Percentiles rank a stretch among this genome's conserved stretches.
Conservation (phyloP, 768 basidiomycete species). For the Pleurotus giganteus region DNA sequence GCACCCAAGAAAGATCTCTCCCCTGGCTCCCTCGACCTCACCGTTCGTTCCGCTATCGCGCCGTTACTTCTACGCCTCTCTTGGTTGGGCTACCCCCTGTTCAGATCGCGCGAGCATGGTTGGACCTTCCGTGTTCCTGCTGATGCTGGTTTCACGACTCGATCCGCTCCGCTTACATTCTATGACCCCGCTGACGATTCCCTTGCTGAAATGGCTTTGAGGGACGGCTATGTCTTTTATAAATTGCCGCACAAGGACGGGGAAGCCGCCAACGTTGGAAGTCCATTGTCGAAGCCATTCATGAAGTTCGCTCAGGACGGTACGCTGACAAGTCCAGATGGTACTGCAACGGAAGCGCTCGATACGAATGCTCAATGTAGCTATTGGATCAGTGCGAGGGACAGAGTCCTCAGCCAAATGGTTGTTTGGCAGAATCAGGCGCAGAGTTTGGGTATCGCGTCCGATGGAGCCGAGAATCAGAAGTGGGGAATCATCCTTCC, state of each 20-base stretch:
- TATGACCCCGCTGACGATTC: slow-evolving; percentile 59
- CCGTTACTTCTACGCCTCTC: slow-evolving; percentile 84
- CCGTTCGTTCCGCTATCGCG: slow-evolving; percentile 77
- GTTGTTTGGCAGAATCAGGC: slow-evolving; percentile 75
- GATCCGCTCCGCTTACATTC: slow-evolving; percentile 33
- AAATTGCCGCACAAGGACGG: slow-evolving; percentile 97
- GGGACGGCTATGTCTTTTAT: slow-evolving; percentile 67
- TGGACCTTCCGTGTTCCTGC: slow-evolving; percentile 86
- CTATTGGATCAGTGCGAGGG: slow-evolving; percentile 96
- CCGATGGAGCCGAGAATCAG: slow-evolving; percentile 23
- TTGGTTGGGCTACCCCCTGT: slow-evolving; percentile 86
- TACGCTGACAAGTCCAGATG: slow-evolving; percentile 77
- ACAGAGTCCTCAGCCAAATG: slow-evolving; percentile 90
- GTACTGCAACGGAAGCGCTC: slow-evolving; percentile 79
- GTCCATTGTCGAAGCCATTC: slow-evolving; percentile 85
- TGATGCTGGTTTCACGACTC: slow-evolving; percentile 39
- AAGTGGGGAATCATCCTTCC: slow-evolving; percentile 93
- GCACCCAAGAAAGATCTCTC: slow-evolving; percentile 65
- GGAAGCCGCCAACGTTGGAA: slow-evolving; percentile 93
- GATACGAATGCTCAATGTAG: slow-evolving; percentile 93
- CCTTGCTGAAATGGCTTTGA: slow-evolving; percentile 47
- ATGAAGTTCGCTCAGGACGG: slow-evolving; percentile 87
- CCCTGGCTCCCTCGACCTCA: slow-evolving; percentile 80
- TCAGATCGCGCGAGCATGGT: slow-evolving; percentile 82
- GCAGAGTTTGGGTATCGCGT: slow-evolving; percentile 50